A percentile compares a stretch with the other conserved stretches of the same genome.
Conservation (phyloP, 495 filamentous ascomycete genomes). For the Hypoxylon intermedium region DNA sequence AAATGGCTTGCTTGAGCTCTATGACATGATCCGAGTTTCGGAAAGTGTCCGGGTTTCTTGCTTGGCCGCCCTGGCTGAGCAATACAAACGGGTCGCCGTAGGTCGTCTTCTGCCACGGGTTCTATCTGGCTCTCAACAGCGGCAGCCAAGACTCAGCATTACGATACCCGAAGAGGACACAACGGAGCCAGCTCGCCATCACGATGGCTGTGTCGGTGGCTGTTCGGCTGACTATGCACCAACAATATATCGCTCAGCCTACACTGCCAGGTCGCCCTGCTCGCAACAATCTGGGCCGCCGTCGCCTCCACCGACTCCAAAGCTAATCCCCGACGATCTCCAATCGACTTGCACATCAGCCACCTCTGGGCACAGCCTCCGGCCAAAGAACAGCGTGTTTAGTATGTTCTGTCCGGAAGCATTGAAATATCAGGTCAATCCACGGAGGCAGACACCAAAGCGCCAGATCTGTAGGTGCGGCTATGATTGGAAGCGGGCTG, state of each 20-base stretch:
- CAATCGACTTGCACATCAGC: conserved; percentile 27
- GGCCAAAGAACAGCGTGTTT: conserved; percentile 50
- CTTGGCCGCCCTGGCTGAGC: conserved; percentile 43
- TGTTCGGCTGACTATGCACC: conserved; percentile 21
- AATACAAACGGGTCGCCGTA: conserved; percentile 48
- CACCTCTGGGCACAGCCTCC: conserved; percentile 9
- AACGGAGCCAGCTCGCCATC: background rate
- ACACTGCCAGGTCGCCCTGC: conserved; percentile 18
- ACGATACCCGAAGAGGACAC: conserved; percentile 13
- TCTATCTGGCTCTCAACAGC: conserved; percentile 37
- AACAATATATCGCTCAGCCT: conserved; percentile 16
- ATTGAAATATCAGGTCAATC: conserved; percentile 47
- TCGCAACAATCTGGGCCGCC: conserved; percentile 48
- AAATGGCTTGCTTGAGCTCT: conserved; percentile 38
- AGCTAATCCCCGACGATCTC: conserved; percentile 38
- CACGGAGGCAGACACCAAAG: conserved; percentile 34
- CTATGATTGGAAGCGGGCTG: conserved; percentile 42
- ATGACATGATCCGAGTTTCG: conserved; percentile 41
- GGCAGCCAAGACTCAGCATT: conserved; percentile 16
- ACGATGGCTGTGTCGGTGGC: conserved; percentile 11
- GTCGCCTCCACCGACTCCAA: conserved; percentile 49
- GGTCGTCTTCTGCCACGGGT: conserved; percentile 45
- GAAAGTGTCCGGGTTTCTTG: conserved; percentile 43
- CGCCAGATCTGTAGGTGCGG: conserved; percentile 44
- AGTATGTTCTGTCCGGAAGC: conserved; percentile 50